Base-by-base conservation (phyloP, 1,284 basidiomycete species). In the Sanghuangporus sanghuang region DNA sequence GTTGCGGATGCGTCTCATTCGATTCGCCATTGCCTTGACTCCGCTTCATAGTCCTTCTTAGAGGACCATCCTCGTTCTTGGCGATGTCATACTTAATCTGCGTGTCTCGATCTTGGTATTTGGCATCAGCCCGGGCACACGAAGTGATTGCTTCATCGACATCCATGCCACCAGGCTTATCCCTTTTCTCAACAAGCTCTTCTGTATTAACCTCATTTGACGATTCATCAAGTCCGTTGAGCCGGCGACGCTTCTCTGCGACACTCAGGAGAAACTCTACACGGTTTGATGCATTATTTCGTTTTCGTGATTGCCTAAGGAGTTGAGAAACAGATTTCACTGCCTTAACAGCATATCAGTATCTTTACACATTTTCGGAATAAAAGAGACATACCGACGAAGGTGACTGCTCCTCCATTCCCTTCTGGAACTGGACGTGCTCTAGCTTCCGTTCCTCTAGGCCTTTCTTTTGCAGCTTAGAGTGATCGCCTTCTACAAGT, bases 11-110 rank as follows among this genome's bases (percentile, higher is more conserved):
- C 63, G 58, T 73, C 73, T 64, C 57, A 65, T 69, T 53, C 5
- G n/a, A 23, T 38, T 59, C 48, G 27, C 14, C 21, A 42, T 27
- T 36, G 23, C 16, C 11, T 18, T 52, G 42, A 14, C 7, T 27
- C 7, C 42, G 50, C 53, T 67, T 61, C 73, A 85, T 72, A 0
- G 88, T 91, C 66, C 85, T 79, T 40, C 82, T 79, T 49, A 92
- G 74, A 0, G 90, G 89, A 0, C 89, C 90, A 46, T 89, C 88
- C 62, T 86, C 86, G 66, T 92, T 91, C 73, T 85, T 89, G 27
- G 86, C 87, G 63, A 92, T 87, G 71, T 92, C 90, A 67, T 91
- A 92, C 71, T 88, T 89, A 80, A 92, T 90, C 71, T 92, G 90
- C 0, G 83, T 74, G 62, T 90, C 87, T 57, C 90, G 77, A 70